phyloP scores from a whole-genome alignment of 2,329 filamentous ascomycete species.

The Coniochaeta sp. region DNA sequence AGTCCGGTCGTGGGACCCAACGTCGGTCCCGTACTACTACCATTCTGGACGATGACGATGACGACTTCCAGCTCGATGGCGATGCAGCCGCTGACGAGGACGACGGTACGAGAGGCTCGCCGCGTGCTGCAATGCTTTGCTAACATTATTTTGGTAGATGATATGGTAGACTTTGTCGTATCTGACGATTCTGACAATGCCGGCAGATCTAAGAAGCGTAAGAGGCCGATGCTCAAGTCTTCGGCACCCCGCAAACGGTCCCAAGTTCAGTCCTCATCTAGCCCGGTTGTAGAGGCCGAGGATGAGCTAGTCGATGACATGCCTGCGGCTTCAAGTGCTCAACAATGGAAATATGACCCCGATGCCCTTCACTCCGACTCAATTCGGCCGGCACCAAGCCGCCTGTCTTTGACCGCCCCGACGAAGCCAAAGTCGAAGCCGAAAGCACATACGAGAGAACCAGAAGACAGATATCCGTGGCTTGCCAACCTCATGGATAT shows the following conservation, averaged over 20 bases:
- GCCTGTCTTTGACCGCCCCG: conserved; percentile 16
- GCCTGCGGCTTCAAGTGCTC: conserved; percentile 62
- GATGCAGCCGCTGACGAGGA: conserved; percentile 55
- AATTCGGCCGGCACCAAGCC: neutral
- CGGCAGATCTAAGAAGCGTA: conserved; percentile 61
- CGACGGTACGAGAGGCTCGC: conserved; percentile 38
- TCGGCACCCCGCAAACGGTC: conserved; percentile 54
- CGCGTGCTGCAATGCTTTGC: neutral
- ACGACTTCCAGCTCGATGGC: conserved; percentile 55
- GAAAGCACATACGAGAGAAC: conserved; percentile 75
- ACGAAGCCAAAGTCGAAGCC: conserved; percentile 32
- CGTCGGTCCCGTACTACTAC: conserved; percentile 46
- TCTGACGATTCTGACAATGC: conserved; percentile 76
- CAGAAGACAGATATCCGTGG: conserved; percentile 84
- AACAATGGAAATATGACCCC: conserved; percentile 69
- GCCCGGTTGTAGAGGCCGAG: conserved; percentile 33
- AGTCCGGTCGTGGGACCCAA: conserved; percentile 28
- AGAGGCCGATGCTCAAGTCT: conserved; percentile 49
- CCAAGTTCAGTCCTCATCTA: conserved; percentile 35
- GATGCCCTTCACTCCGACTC: conserved; percentile 23
- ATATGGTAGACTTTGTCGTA: conserved; percentile 82
- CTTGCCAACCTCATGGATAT: conserved; percentile 79
- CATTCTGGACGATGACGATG: conserved; percentile 65
- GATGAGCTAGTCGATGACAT: conserved; percentile 48
- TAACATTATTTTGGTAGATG: conserved; percentile 33